These are phyloP conservation scores for Candida caryicola DNA, from an alignment of 805 yeast genomes.

Conservation along the genomic window DNA sequence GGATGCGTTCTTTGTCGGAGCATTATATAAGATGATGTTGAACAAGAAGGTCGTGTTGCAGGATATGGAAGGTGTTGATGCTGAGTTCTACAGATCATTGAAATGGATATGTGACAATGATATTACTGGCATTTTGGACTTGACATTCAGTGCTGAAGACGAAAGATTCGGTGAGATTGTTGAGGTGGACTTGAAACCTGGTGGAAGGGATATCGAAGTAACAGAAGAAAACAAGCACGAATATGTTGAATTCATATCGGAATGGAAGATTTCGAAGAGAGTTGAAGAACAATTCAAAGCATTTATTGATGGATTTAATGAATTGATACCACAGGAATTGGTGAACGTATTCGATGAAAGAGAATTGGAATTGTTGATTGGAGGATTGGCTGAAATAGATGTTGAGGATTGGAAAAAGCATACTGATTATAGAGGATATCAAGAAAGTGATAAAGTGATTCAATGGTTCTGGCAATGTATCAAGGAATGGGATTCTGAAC, in stretches of 20 bases:
- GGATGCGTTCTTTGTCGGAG: constrained; percentile 98
- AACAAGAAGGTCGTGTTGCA: constrained; percentile 90
- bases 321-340: constrained; percentile 92
- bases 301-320: constrained; percentile 95
- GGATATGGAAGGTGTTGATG: constrained; percentile 99
- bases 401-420: constrained; percentile 99
- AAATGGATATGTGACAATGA: constrained; percentile 96
- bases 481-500: constrained; percentile 93
- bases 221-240: constrained; percentile 93
- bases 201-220: constrained; percentile 86
- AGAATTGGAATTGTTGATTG: constrained; percentile 92
- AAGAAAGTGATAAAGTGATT: constrained; percentile 91
- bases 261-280: constrained; percentile 92
- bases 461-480: constrained; percentile 99
- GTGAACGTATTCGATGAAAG: constrained; percentile 97
- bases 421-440: constrained; percentile 97
- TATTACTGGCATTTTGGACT: constrained; percentile 75
- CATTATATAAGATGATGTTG: constrained; percentile 95
- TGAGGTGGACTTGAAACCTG: constrained; percentile 83
- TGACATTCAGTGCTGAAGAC: constrained; percentile 86
- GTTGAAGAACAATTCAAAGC: constrained; percentile 96
- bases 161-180: constrained; percentile 93
- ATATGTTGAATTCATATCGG: constrained; percentile 90
- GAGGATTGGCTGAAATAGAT: constrained; percentile 97
- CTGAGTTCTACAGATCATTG: constrained; percentile 90